phyloP scores from a whole-genome alignment of 371 early-diverging fungal genomes.

The Mortierella sp. region DNA sequence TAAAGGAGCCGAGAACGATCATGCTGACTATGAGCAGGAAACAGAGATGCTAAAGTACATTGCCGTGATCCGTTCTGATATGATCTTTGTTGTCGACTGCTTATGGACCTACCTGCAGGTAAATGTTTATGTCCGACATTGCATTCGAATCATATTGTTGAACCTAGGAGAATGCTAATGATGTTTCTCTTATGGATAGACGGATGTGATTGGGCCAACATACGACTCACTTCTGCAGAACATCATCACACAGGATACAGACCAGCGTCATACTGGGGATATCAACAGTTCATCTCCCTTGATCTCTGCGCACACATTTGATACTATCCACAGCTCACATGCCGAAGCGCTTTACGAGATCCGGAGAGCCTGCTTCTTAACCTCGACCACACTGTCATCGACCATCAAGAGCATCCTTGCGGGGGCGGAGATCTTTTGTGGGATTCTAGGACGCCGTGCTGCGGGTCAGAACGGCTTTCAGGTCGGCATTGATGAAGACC shows the following conservation, averaged over 20 bases:
- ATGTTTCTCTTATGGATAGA: too few relatives aligned
- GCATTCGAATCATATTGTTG: too few relatives aligned
- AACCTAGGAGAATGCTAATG: too few relatives aligned
- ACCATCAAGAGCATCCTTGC: constrained; percentile 28
- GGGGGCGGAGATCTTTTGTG: constrained; percentile 21
- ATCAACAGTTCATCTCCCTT: background rate
- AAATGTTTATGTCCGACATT: constrained; percentile 12
- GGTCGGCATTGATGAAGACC: constrained; percentile 21
- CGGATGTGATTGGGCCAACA: constrained; percentile 71
- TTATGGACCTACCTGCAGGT: constrained; percentile 86
- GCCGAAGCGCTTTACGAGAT: constrained; percentile 37
- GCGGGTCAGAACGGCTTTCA: constrained; percentile 47
- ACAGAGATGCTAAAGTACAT: constrained; percentile 57
- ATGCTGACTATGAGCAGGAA: constrained; percentile 30
- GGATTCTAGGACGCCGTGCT: constrained; percentile 43
- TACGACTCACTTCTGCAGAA: constrained; percentile 53
- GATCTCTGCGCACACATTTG: constrained; percentile 21
- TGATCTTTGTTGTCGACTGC: constrained; percentile 80
- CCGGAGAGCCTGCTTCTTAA: constrained; percentile 42
- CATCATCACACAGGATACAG: constrained; percentile 26
- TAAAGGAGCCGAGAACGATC: constrained; percentile 22
- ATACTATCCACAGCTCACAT: constrained; percentile 35
- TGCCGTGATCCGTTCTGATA: constrained; percentile 64
- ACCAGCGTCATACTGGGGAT: background rate
- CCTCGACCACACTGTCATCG: constrained; percentile 9